Conservation (phyloP, 805 yeast species). For the Zygoascus tannicola region DNA sequence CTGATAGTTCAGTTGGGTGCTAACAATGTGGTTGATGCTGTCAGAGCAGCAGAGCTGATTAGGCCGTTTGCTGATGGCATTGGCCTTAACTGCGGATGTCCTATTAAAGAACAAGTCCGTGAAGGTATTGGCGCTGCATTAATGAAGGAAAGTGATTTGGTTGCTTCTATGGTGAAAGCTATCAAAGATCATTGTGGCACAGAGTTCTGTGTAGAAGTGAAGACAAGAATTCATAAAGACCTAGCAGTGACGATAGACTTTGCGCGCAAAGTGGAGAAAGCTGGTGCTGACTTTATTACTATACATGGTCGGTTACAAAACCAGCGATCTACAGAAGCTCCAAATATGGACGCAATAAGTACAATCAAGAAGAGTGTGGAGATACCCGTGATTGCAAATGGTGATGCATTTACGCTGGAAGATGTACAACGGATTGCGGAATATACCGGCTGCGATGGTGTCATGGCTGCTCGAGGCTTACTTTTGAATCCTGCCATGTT, state of each 20-base stretch:
- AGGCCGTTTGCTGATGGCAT: conserved; percentile 86
- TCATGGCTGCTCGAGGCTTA: conserved; percentile 92
- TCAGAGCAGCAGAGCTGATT: conserved; percentile 81
- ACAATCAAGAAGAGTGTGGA: conserved; percentile 44
- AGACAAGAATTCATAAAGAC: conserved; percentile 80
- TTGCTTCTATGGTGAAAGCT: conserved; percentile 73
- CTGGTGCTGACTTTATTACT: conserved; percentile 90
- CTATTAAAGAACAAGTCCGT: conserved; percentile 85
- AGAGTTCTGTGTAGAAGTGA: conserved; percentile 72
- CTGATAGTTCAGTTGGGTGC: conserved; percentile 87
- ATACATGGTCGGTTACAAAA: conserved; percentile 87
- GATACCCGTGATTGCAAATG: conserved; percentile 89
- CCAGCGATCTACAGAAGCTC: conserved; percentile 79
- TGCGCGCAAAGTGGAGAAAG: conserved; percentile 63
- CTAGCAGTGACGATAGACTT: conserved; percentile 52
- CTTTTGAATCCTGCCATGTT: conserved; percentile 82
- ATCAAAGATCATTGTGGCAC: conserved; percentile 71
- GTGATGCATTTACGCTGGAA: conserved; percentile 70
- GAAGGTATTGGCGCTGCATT: conserved; percentile 97
- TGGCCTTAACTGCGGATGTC: conserved; percentile 96
- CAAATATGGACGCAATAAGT: conserved; percentile 72
- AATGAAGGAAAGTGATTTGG: conserved; percentile 72
- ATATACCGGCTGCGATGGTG: conserved; percentile 75
- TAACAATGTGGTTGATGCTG: conserved; percentile 70
- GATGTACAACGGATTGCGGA: conserved; percentile 59